Evolutionary conservation across 2,329 filamentous ascomycete genomes (phyloP), one percentile per base, ranked within the genome.

Genomic region (Cladophialophora bantiana): DNA sequence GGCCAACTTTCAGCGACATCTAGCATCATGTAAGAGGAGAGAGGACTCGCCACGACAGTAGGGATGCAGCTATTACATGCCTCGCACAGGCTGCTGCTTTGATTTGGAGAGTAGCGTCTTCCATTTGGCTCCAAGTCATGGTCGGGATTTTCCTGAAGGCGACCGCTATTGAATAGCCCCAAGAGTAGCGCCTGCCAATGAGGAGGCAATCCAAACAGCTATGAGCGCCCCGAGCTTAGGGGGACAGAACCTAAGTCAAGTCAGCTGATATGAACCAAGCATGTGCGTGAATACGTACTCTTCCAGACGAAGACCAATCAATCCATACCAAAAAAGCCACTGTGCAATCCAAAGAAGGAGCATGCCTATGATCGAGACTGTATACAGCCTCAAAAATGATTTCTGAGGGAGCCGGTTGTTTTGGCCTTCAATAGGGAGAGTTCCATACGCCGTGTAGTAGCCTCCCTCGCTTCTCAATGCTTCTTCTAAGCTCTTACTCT

Each of bases 251-350:
- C 75, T 76, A 56, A 35, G 35, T 50, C 60, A 13, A 26, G 67
- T 75, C 68, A 74, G 71, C 68, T 48, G 55, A 20, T 40, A 15
- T 45, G 60, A 15, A 53, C 57, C 20, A 36, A 53, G 10, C 18
- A 48, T 20, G 52, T 56, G 61, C 45, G 61, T 59, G 45, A 61
- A 55, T 64, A 75, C 75, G 35, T 74, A 76, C 74, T 69, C 48
- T 58, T 74, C 69, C 26, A 59, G 57, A 62, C 64, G 68, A n/a
- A 76, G 68, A 18, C 65, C 61, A 57, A 76, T 71, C 56, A 74
- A 75, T 36, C 75, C 75, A 26, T 7, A 50, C 75, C 75, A 76
- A 63, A 76, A 76, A 48, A 74, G n/a, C 71, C 74, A 75, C 67
- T 75, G 75, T 9, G 71, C 67, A 59, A 73, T 53, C 71, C 73